Evolutionary conservation across 345 rosid species (phyloP).

Genomic region (Citrus sp.): DNA sequence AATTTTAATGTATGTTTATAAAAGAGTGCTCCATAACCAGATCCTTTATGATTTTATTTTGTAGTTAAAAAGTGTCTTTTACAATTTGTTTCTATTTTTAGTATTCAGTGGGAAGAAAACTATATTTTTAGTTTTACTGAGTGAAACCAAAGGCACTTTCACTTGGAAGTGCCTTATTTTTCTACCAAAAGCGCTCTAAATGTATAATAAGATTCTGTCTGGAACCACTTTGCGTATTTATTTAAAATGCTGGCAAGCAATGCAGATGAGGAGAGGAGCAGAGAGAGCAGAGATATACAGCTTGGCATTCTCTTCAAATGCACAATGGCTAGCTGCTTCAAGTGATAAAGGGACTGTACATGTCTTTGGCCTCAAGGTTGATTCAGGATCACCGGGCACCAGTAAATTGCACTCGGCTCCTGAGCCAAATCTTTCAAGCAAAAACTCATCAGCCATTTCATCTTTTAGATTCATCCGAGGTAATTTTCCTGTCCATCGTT

Average conservation of each 20-base stretch:
- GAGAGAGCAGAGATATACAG: conserved; percentile 64
- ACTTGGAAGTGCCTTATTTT: not conserved
- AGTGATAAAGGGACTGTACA: conserved; percentile 66
- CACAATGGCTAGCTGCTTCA: conserved; percentile 55
- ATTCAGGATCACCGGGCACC: conserved; percentile 22
- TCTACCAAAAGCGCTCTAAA: too few species aligned
- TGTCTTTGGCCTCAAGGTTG: conserved; percentile 45
- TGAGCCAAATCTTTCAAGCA: conserved; percentile 17
- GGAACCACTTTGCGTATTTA: not conserved
- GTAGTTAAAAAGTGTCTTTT: too few species aligned
- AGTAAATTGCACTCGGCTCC: conserved; percentile 18
- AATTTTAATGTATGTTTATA: too few species aligned
- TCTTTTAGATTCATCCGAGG: conserved; percentile 53
- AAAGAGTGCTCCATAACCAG: too few species aligned
- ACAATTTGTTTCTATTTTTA: too few species aligned
- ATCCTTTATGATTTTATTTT: too few species aligned
- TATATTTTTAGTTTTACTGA: too few species aligned
- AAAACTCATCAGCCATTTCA: conserved; percentile 27
- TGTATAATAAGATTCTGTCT: too few species aligned
- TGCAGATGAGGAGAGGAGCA: conserved; percentile 57
- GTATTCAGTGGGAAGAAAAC: not conserved
- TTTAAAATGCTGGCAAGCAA: not conserved
- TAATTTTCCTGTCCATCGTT: not conserved
- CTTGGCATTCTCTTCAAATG: conserved; percentile 46
- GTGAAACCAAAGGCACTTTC: too few species aligned